Percentiles rank a stretch among this genome's conserved stretches.
phyloP scores from a whole-genome alignment of 352 stramenopile species.

The Phytophthora sp. region DNA sequence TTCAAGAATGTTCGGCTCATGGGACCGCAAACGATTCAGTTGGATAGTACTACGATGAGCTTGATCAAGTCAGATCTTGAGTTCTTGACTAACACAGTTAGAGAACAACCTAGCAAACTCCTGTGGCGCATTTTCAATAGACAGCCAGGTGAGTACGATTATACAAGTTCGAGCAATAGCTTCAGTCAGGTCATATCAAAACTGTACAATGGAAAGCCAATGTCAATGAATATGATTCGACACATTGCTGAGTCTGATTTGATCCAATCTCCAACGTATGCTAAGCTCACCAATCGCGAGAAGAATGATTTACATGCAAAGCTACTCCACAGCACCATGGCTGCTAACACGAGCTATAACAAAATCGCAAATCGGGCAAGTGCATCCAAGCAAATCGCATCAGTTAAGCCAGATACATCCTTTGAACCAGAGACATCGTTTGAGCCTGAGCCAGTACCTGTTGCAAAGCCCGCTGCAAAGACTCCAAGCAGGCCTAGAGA shows the following conservation, averaged over 20 bases:
- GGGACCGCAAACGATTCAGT: neutral
- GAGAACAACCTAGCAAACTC: neutral
- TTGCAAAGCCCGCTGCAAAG: neutral
- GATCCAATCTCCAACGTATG: neutral
- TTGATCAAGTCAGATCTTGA: neutral
- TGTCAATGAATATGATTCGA: conserved; percentile 8
- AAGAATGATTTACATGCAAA: neutral
- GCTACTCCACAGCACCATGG: neutral
- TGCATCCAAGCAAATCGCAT: too few relatives aligned
- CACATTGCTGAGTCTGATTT: neutral
- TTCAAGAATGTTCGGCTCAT: conserved; percentile 1
- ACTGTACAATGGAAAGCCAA: conserved; percentile 2
- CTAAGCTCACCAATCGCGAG: conserved; percentile 1
- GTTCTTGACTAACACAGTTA: neutral
- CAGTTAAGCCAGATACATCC: too few relatives aligned
- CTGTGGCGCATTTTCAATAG: neutral
- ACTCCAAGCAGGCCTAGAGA: neutral
- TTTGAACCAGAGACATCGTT: neutral
- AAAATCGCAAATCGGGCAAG: neutral
- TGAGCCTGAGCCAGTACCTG: neutral
- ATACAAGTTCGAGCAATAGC: neutral
- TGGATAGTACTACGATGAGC: neutral
- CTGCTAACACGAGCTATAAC: conserved; percentile 3
- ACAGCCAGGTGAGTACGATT: conserved; percentile 4
- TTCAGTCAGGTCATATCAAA: conserved; percentile 3